Percentiles rank a stretch among this genome's conserved stretches.
These are phyloP conservation scores for Russula vinacea DNA, from an alignment of 768 basidiomycete genomes.

Conservation along the genomic window DNA sequence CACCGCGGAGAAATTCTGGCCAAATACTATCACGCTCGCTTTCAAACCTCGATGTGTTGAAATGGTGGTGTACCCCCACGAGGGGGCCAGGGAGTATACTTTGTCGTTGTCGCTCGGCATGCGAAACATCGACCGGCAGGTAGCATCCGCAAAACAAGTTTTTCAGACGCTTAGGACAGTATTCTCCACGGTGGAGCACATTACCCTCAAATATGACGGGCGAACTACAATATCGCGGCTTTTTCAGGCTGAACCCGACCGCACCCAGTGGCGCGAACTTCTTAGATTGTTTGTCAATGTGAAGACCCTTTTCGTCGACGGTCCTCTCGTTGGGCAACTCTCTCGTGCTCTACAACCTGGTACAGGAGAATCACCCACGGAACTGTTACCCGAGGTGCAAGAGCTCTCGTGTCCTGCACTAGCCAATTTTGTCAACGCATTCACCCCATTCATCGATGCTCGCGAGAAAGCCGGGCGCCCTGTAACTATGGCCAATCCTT, in stretches of 20 bases:
- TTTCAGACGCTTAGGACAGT: not conserved
- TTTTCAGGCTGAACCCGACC: too few relatives aligned
- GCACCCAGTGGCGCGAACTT: not conserved
- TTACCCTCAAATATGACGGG: not conserved
- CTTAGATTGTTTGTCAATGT: not conserved
- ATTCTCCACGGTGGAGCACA: not conserved
- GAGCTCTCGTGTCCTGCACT: not conserved
- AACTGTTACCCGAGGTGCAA: not conserved
- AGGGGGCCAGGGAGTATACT: too few relatives aligned
- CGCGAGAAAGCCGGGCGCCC: not conserved
- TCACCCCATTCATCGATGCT: not conserved
- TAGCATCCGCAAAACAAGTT: not conserved
- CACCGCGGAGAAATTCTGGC: too few relatives aligned
- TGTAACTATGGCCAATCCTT: not conserved
- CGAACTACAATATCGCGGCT: too few relatives aligned
- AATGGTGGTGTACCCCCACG: not conserved
- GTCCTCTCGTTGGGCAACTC: not conserved
- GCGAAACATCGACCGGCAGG: not conserved
- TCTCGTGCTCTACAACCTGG: not conserved
- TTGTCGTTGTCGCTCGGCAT: not conserved
- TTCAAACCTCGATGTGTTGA: rapidly evolving
- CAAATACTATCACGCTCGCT: not conserved
- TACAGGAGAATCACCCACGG: not conserved
- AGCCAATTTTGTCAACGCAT: not conserved
- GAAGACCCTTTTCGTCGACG: not conserved